These are phyloP conservation scores for Metschnikowia peoriensis DNA, from an alignment of 805 yeast genomes.

Conservation along the genomic window DNA sequence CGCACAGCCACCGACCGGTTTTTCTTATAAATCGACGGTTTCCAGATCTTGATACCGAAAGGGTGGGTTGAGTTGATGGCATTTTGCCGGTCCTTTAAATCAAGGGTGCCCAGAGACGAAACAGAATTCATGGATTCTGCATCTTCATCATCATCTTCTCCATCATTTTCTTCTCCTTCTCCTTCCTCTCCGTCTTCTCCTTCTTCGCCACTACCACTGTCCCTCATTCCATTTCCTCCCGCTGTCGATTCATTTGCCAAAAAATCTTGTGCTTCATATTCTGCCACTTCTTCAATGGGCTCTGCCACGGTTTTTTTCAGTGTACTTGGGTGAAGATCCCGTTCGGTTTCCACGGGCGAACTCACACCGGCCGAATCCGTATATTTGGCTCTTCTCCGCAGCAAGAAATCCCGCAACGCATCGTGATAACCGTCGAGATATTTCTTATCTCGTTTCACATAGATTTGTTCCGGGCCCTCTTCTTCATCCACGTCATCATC, in stretches of 20 bases:
- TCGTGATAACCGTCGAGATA: conserved; percentile 74
- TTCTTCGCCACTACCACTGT: neutral
- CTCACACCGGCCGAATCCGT: conserved; percentile 6
- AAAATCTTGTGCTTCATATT: conserved; percentile 3
- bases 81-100: conserved; percentile 87
- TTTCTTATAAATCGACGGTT: conserved; percentile 94
- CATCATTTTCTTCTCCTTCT: neutral
- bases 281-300: conserved; percentile 8
- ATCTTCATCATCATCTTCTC: conserved; percentile 20
- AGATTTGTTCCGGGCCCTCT: conserved; percentile 34
- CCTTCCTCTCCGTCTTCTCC: neutral
- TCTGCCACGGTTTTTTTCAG: conserved; percentile 2
- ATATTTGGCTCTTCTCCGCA: conserved; percentile 18
- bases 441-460: conserved; percentile 34
- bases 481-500: conserved; percentile 57
- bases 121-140: conserved; percentile 26
- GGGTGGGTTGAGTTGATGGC: conserved; percentile 98
- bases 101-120: conserved; percentile 52
- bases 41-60: conserved; percentile 97
- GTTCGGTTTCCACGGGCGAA: neutral
- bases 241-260: neutral
- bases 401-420: conserved; percentile 50
- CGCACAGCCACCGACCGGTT: conserved; percentile 84
- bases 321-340: conserved; percentile 1
- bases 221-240: neutral